phyloP scores from a whole-genome alignment of 345 rosid genomes.

The Cardiospermum halicacabum region DNA sequence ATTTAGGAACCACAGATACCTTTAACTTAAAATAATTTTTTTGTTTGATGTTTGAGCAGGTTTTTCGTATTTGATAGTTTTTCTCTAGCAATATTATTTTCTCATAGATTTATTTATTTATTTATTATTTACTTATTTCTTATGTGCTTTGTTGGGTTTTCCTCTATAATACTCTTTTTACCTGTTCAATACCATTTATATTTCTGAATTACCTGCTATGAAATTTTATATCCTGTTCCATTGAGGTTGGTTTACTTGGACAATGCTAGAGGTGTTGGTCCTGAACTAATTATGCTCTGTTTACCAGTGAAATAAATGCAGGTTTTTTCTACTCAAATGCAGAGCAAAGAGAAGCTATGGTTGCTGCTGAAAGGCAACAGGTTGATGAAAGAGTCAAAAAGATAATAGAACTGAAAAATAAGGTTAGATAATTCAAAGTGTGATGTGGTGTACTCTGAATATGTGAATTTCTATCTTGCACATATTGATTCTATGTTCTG shows the following conservation, averaged over 20 bases:
- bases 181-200: not conserved
- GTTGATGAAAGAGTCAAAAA: constrained; percentile 85
- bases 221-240: not conserved
- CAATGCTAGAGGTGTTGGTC: constrained; percentile 6
- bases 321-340: constrained; percentile 99
- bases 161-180: not conserved
- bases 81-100: not conserved
- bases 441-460: not conserved
- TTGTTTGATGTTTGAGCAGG: not conserved
- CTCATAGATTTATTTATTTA: too few species aligned
- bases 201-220: not conserved
- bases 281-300: constrained; percentile 38
- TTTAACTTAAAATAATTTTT: not conserved
- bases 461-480: not conserved
- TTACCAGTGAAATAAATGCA: constrained; percentile 88
- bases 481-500: not conserved
- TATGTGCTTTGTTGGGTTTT: not conserved
- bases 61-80: not conserved
- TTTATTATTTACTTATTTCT: not conserved
- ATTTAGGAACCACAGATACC: not conserved
- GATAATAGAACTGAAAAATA: constrained; percentile 82
- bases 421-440: constrained; percentile 38
- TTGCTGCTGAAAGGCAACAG: constrained; percentile 83
- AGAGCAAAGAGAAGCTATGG: constrained; percentile 98
- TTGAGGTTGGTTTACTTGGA: not conserved